A percentile compares a stretch with the other conserved stretches of the same genome.
phyloP scores from a whole-genome alignment of 352 stramenopile genomes.

The Phytophthora capsici region DNA sequence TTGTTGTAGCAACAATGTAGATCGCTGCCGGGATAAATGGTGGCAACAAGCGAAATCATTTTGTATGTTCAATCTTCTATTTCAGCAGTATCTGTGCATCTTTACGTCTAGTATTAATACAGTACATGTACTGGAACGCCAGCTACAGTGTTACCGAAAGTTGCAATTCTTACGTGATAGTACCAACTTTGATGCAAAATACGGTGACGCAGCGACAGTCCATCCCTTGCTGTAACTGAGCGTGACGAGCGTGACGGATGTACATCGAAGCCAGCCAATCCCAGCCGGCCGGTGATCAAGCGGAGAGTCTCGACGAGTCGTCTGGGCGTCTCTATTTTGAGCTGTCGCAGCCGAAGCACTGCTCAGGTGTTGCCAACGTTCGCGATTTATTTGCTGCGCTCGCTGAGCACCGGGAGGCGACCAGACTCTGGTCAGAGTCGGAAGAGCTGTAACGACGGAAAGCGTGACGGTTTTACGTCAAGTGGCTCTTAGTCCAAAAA shows the following conservation, averaged over 20 bases:
- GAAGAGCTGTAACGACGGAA: constrained; percentile 3
- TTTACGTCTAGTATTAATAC: too few species aligned
- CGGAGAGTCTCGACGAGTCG: constrained; percentile 18
- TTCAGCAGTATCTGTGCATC: too few species aligned
- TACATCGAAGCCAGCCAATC: constrained; percentile 43
- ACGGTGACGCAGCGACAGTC: constrained; percentile 22
- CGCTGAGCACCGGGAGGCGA: neutral
- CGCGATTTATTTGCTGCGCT: neutral
- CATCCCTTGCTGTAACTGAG: constrained; percentile 27
- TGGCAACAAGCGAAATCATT: too few species aligned
- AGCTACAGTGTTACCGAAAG: too few species aligned
- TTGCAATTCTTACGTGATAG: constrained; percentile 1
- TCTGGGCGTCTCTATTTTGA: constrained; percentile 21
- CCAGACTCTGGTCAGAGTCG: too few species aligned
- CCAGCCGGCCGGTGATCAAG: neutral
- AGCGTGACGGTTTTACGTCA: constrained; percentile 31
- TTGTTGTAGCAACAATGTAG: too few species aligned
- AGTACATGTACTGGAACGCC: too few species aligned
- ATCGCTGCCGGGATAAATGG: too few species aligned
- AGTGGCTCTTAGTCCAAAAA: constrained; percentile 19
- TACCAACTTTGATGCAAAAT: constrained; percentile 29
- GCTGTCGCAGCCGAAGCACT: constrained; percentile 7
- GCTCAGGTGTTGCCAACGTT: constrained; percentile 9
- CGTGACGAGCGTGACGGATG: constrained; percentile 79
- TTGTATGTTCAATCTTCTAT: too few species aligned